Evolutionary conservation across 768 basidiomycete genomes (phyloP), one percentile per base, ranked within the genome.

Genomic region (Porphyrellus cyaneotinctus): DNA sequence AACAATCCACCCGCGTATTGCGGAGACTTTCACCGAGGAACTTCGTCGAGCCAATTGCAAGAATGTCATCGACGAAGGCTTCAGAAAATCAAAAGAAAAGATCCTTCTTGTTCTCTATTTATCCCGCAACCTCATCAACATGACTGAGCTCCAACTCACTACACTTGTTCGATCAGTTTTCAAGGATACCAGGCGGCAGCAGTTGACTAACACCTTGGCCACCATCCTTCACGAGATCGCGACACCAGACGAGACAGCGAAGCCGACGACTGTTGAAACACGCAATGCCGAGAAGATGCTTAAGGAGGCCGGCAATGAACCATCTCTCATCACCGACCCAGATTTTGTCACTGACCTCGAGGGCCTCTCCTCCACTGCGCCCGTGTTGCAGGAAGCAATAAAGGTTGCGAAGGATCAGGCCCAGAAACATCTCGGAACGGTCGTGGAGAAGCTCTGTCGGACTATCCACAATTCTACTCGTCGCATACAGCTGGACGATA

Each of bases 281-380:
- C 39, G 2, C 28, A 46, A 11, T 6, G 64, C 62, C 4, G 63
- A 66, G 0, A 54, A 43, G 39, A 43, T 67, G 56, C 47, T 66
- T 5, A 66, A 39, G 52, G 66, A 66, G 2, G 61, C 64, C 12
- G 18, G 41, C 4, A 58, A 52, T 1, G 61, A 65, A 24, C 13
- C 53, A 18, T 59, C 61, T 35, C 66, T 60, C 20, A 35, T 63
- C 3, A 52, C 3, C 24, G 66, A 66, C 37, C 39, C 53, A 2
- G 58, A 62, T 22, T 66, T 68, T 37, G 32, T 66, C 15, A 30
- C 58, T 5, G 63, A 67, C 43, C 58, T 66, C 12, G 64, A 63
- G 22, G 20, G 31, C 17, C 39, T 58, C 32, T 56, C 26, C 1
- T 36, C 31, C 3, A 53, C 56, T 26, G 44, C 47, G n/a, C 61